Evolutionary conservation across 176 grass and related monocot species (phyloP), one percentile per base, ranked within the genome.

Genomic region (Cenchrus americanus): DNA sequence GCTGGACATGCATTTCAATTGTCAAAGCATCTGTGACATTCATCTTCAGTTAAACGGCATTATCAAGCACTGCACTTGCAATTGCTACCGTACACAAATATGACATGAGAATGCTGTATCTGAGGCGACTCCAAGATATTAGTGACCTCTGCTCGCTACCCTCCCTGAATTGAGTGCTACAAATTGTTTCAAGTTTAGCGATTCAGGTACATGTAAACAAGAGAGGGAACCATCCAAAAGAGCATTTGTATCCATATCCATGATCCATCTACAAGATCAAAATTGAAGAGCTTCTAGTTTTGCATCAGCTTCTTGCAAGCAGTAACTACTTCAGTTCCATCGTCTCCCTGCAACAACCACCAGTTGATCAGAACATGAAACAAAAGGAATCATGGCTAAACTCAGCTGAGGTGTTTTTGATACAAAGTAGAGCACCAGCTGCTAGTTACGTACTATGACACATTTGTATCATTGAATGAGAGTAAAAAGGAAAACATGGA

Each of bases 281-380:
- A 80, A 73, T 27, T 19, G 69, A 72, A 50, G 69, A 79, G 17
- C 47, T 66, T 66, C 46, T 21, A 43, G 22, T 72, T 62, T 37
- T 41, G 30, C 44, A 10, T 80, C 67, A 73, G 47, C 18, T 54
- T 80, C 50, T 60, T 34, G 5, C 40, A 32, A 18, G 59, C 12
- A 66, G n/a, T 15, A 74, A 13, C 60, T 66, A n/a, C 51, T 59
- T 59, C 40, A 81, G 62, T 8, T 75, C 50, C 78, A 87, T 61
- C 14, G 62, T 27, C 71, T 76, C 71, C 71, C 85, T 82, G 32
- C 9, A 82, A 61, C 26, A 21, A 76, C 32, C 48, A 68, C 41
- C n/a, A 18, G 52, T 13, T 49, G 21, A 52, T 60, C 46, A 60
- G 6, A 81, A 24, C 69, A 67, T 21, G 62, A 10, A 68, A 34